Conservation (phyloP, 2,329 filamentous ascomycete species). For the Lasiodiplodia sp. region DNA sequence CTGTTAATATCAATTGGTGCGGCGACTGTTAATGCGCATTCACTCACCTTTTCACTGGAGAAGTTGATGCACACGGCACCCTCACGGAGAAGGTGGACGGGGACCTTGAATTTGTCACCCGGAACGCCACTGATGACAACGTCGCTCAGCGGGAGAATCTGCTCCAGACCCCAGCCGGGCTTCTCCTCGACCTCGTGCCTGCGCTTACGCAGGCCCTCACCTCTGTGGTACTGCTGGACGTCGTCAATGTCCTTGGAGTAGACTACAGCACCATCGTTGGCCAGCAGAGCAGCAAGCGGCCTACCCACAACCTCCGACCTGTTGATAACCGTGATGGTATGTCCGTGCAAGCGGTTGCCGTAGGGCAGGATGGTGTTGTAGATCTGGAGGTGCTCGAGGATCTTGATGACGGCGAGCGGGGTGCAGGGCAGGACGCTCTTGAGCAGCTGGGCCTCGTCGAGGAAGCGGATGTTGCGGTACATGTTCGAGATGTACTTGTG, state of each 20-base stretch:
- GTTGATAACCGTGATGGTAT: conserved; percentile 96
- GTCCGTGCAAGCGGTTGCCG: conserved; percentile 90
- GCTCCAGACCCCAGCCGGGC: conserved; percentile 77
- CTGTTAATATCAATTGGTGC: conserved; percentile 1
- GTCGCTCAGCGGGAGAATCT: conserved; percentile 87
- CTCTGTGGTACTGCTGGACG: conserved; percentile 90
- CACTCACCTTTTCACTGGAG: conserved; percentile 77
- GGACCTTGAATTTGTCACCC: conserved; percentile 86
- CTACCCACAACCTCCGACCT: conserved; percentile 94
- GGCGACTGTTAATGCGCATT: neutral
- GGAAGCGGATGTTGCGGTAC: conserved; percentile 97
- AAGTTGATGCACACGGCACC: conserved; percentile 99
- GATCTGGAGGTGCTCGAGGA: conserved; percentile 91
- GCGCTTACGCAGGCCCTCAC: conserved; percentile 82
- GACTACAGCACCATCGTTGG: conserved; percentile 94
- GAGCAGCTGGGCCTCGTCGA: conserved; percentile 80
- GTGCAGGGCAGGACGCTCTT: conserved; percentile 97
- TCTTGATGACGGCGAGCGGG: conserved; percentile 94
- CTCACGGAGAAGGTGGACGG: conserved; percentile 80
- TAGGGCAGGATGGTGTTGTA: conserved; percentile 95
- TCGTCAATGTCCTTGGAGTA: conserved; percentile 94
- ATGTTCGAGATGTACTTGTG: conserved; percentile 98
- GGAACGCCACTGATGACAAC: conserved; percentile 96
- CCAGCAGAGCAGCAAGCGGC: conserved; percentile 88
- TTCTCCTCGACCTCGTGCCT: conserved; percentile 88